phyloP scores from a whole-genome alignment of 139 green algal genomes.

The Tetradesmus obliquus region DNA sequence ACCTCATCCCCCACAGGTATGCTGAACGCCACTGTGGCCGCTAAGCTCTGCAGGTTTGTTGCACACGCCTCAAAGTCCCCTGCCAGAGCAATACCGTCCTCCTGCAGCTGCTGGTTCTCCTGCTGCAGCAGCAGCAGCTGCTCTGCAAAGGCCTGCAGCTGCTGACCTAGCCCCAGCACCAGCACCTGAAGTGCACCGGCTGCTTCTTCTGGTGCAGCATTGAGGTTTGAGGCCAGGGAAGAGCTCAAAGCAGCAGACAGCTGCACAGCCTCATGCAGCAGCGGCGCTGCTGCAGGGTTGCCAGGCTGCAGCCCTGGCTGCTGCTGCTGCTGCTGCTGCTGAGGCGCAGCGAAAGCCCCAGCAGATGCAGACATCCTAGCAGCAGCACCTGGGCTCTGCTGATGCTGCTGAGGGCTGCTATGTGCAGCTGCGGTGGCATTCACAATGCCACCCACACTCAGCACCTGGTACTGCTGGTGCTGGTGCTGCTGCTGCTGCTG shows the following conservation, averaged over 20 bases:
- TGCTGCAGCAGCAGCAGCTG: not conserved
- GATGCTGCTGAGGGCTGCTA: slow-evolving; percentile 2
- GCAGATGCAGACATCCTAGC: not conserved
- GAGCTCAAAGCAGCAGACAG: not conserved
- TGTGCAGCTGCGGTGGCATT: not conserved
- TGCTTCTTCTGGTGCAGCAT: slow-evolving; percentile 5
- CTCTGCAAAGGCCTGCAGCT: not conserved
- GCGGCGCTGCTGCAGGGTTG: not conserved
- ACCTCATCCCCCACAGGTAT: not conserved
- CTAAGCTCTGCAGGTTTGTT: slow-evolving; percentile 45
- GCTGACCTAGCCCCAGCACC: slow-evolving; percentile 2
- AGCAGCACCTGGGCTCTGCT: not conserved
- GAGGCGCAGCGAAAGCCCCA: not conserved
- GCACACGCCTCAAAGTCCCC: slow-evolving; percentile 37
- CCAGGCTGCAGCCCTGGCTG: not conserved
- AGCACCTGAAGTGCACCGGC: slow-evolving; percentile 30
- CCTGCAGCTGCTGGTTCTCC: slow-evolving; percentile 39
- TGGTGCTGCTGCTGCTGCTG: slow-evolving; percentile 18
- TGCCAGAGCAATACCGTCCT: slow-evolving; percentile 25
- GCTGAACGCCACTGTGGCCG: slow-evolving; percentile 30
- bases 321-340: slow-evolving; percentile 22
- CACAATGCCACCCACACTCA: not conserved
- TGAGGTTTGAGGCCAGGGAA: not conserved
- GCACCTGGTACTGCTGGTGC: not conserved
- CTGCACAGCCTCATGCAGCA: slow-evolving; percentile 10